Conservation (phyloP, 306 rosid genomes). For the Benincasa hispida region DNA sequence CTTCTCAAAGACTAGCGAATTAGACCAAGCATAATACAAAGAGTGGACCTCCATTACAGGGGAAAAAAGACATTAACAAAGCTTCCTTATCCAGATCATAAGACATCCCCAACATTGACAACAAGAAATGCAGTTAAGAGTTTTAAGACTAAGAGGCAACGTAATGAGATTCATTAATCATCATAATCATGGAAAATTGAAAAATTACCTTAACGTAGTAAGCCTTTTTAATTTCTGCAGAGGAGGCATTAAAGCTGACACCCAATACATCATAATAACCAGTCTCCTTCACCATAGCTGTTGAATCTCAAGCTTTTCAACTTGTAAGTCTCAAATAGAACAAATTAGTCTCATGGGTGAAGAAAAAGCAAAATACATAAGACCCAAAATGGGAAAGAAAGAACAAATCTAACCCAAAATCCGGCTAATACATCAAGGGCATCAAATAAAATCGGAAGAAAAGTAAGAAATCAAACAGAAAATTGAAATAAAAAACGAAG, state of each 20-base stretch:
- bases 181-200: not conserved
- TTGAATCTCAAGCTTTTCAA: constrained; percentile 18
- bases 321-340: not conserved
- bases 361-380: not conserved
- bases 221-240: constrained; percentile 78
- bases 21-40: not conserved
- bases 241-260: constrained; percentile 54
- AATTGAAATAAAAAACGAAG: not conserved
- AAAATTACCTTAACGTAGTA: constrained; percentile 65
- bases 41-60: not conserved
- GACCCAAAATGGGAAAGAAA: not conserved
- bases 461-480: not conserved
- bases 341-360: not conserved
- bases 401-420: not conserved
- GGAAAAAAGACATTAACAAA: not conserved
- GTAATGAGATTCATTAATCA: not conserved
- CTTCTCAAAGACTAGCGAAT: not conserved
- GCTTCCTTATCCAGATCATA: not conserved
- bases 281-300: constrained; percentile 73
- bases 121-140: not conserved
- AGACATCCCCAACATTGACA: not conserved
- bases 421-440: not conserved
- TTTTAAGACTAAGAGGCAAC: not conserved
- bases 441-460: not conserved
- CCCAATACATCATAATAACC: constrained; percentile 64